These are phyloP conservation scores for Xylaria sp. DNA, from an alignment of 2,329 filamentous ascomycete genomes.

Conservation along the genomic window DNA sequence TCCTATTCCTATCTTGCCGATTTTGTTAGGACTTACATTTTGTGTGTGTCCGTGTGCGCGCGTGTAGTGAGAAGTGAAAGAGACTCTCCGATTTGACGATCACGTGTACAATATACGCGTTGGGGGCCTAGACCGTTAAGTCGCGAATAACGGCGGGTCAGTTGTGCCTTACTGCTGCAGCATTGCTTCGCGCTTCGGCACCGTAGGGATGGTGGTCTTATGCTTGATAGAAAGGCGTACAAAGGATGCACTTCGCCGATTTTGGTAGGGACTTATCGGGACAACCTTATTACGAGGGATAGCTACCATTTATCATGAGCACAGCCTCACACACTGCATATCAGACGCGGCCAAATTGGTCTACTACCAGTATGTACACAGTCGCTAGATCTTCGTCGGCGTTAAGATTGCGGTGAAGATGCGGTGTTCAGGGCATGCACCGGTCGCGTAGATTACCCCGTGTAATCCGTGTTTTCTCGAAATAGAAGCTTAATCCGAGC, in stretches of 20 bases:
- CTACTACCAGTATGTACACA: not conserved
- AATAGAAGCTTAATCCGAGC: not conserved
- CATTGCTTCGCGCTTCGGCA: not conserved
- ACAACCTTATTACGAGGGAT: not conserved
- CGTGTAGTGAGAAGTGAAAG: not conserved
- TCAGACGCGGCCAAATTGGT: slow-evolving; percentile 5
- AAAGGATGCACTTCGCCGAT: not conserved
- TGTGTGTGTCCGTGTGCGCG: no score
- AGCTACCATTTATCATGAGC: not conserved
- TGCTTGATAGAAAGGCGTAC: not conserved
- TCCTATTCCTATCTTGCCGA: not conserved
- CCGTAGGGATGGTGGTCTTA: not conserved
- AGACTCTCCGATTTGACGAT: not conserved
- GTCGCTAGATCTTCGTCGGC: not conserved
- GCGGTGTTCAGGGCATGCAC: slow-evolving; percentile 1
- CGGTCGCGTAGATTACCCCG: not conserved
- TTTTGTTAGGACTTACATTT: not conserved
- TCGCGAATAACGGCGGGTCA: not conserved
- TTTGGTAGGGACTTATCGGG: not conserved
- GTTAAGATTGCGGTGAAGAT: not conserved
- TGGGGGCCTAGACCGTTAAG: not conserved
- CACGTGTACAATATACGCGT: not conserved
- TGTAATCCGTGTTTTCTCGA: slow-evolving; percentile 1
- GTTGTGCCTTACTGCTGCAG: not conserved
- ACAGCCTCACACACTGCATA: not conserved